These are phyloP conservation scores for Boletus rubescentipes DNA, from an alignment of 768 basidiomycete species.

Conservation along the genomic window DNA sequence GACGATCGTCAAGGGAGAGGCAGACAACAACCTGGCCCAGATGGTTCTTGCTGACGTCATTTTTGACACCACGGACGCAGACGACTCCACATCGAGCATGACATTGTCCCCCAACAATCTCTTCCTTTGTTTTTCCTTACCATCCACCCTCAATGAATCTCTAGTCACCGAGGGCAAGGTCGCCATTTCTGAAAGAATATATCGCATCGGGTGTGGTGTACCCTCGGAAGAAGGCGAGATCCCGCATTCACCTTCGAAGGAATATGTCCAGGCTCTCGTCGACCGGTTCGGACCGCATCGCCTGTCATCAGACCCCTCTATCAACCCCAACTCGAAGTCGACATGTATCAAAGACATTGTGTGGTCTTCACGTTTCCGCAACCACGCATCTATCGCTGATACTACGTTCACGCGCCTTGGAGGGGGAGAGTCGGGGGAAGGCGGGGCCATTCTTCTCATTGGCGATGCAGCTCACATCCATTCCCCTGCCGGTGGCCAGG, in stretches of 20 bases:
- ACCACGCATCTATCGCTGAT: constrained; percentile 42
- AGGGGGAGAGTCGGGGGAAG: constrained; percentile 1
- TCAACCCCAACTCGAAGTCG: constrained; percentile 28
- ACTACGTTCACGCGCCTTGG: constrained; percentile 34
- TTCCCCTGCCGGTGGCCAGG: constrained; percentile 55
- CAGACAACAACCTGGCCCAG: constrained; percentile 34
- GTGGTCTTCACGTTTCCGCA: constrained; percentile 48
- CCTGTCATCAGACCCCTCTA: constrained; percentile 37
- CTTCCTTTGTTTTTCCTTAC: constrained; percentile 40
- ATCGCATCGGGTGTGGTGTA: constrained; percentile 42
- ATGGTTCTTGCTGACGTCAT: constrained; percentile 49
- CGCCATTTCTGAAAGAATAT: constrained; percentile 23
- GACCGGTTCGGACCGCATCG: constrained; percentile 38
- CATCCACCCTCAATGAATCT: constrained; percentile 24
- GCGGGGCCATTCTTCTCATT: constrained; percentile 28
- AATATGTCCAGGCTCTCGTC: constrained; percentile 45
- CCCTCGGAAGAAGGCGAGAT: constrained; percentile 35
- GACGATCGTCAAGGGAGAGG: constrained; percentile 24
- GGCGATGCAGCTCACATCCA: too few relatives aligned
- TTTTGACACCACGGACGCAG: constrained; percentile 22
- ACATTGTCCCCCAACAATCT: constrained; percentile 32
- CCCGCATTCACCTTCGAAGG: constrained; percentile 38
- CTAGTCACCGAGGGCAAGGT: constrained; percentile 9
- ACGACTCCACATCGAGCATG: constrained; percentile 9
- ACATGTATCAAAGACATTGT: constrained; percentile 36